Evolutionary conservation across 129 eudicot genomes (phyloP), one percentile per base, ranked within the genome.

Genomic region (Calendula officinalis): DNA sequence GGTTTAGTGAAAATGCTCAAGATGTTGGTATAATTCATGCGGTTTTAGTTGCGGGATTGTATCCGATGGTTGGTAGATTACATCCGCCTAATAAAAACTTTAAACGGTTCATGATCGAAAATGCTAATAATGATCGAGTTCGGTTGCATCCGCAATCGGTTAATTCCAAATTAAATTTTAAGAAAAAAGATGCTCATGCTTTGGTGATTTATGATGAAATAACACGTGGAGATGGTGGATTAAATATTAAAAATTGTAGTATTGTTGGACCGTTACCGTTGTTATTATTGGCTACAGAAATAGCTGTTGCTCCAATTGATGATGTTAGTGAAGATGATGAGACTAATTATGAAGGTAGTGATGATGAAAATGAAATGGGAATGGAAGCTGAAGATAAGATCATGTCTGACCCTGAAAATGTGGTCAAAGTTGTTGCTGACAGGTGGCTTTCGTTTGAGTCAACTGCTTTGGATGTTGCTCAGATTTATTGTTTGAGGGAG

Each of bases 401-500:
- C 5, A 88, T 94, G 99, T 83, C 95, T 2, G 66, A 83, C 14
- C 95, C 99, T 4, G 87, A 78, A 40, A 94, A 94, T 75, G 11
- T 46, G 35, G 97, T 94, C 35, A 83, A 71, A 63, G 78, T 94
- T 59, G 71, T 94, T 5, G 89, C 86, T 58, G 99, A 94, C 75
- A 80, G 94, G 48, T 89, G 99, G 97, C 92, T 94, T 43, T 76
- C 79, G 48, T 94, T 85, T 9, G 73, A 86, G 80, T 75, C 94
- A 22, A 81, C 82, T 0, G 99, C 99, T 46, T 81, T 94, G 27
- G 95, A 94, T 65, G 83, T 75, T 78, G 99, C 99, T 66, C 95
- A 94, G 52, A 78, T 88, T 37, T 94, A 94, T 79, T 94, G 99
- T 76, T 75, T 94, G 69, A 83, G 99, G 71, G 97, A 94, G 72